phyloP scores from a whole-genome alignment of 352 stramenopile species.

The Thraustochytrium sp. region DNA sequence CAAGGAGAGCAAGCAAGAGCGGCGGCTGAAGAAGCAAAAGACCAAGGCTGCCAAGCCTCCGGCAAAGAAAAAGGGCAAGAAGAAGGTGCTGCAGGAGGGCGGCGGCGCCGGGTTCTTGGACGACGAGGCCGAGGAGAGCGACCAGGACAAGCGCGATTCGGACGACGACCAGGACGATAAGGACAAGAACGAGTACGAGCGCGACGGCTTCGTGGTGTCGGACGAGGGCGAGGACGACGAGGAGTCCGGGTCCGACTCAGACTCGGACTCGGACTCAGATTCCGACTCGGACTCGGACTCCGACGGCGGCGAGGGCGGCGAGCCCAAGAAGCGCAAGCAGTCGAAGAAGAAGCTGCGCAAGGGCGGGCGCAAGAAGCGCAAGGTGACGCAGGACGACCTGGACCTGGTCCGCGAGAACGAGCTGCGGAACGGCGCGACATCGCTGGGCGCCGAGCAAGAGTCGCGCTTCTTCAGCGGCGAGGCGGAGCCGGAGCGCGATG shows the following conservation, averaged over 20 bases:
- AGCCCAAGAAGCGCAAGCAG: background rate
- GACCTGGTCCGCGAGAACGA: conserved; percentile 10
- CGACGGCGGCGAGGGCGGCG: background rate
- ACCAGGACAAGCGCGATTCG: conserved; percentile 9
- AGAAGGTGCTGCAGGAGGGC: background rate
- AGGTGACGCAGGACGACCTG: conserved; percentile 31
- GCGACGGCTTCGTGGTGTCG: background rate
- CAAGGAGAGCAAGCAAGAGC: background rate
- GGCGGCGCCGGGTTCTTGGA: background rate
- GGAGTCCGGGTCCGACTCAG: background rate
- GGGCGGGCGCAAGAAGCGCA: background rate
- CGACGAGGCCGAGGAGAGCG: conserved; percentile 18
- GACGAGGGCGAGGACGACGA: background rate
- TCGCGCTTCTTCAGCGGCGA: background rate
- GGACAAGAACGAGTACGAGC: background rate
- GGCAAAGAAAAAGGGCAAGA: conserved; percentile 4
- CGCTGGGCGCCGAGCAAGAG: background rate
- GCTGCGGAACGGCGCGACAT: background rate
- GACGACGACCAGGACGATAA: conserved; percentile 21
- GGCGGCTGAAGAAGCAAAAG: too few relatives aligned
- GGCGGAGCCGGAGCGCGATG: background rate
- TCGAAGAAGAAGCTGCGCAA: background rate
- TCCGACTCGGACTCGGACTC: background rate
- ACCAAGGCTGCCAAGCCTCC: background rate
- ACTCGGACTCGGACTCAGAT: background rate